Base-by-base conservation (phyloP, 106 monocot genomes). In the Triglochin maritima region DNA sequence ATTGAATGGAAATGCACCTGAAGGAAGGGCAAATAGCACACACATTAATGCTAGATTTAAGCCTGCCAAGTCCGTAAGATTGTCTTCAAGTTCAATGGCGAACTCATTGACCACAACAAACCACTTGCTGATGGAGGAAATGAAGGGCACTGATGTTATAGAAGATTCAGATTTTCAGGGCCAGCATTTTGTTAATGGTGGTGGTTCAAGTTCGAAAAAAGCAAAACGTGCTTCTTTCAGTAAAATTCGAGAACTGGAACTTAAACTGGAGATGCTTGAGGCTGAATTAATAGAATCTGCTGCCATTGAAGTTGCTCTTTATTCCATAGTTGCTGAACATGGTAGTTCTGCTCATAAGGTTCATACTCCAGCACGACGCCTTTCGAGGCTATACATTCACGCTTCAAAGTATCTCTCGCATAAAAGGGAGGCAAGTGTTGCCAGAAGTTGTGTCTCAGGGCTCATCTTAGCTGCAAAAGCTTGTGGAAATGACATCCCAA, bases 401-500 rank as follows among this genome's bases (percentile, higher is more conserved):
- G 84, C 84, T 50, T 77, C 57, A 2, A 82, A 79, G 68, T 50
- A 82, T 50, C 72, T 57, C 64, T 74, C 86, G 45, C 57, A 3
- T 58, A 79, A 81, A 56, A 83, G 71, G 73, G 79, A 65, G 69
- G 90, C 83, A 64, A 80, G 50, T 69, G 79, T 81, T 46, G 87
- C 87, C 57, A 90, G 70, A 73, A 87, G 77, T 76, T 64, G 63
- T 44, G 81, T 81, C 44, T 89, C 94, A 17, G 89, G 89, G 8
- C 72, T 94, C 5, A 70, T 87, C 71, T 57, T 89, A 56, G 77
- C 76, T 56, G 89, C 87, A 50, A 89, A 83, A 76, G 82, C 94
- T 44, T 94, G 94, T 60, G 94, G 94, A 77, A 89, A 87, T 79
- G 94, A 94, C 73, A 77, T 94, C 41, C 74, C 86, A 67, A 94